phyloP scores from a whole-genome alignment of 257 asterid species.

The Plantago ovata region DNA sequence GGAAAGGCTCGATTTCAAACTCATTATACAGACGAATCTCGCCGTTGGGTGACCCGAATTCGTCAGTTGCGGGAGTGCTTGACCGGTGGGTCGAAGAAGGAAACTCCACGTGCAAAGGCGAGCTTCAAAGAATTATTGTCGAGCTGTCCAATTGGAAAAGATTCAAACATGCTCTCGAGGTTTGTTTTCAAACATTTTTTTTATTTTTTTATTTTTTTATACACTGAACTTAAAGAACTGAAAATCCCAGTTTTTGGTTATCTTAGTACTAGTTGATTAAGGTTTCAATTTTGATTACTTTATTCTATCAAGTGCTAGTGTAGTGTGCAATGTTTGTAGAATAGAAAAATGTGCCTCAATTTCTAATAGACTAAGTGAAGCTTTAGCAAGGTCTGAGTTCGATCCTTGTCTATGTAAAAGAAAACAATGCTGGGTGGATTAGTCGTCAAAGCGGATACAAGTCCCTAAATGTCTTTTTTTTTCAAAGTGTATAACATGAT shows the following conservation, averaged over 20 bases:
- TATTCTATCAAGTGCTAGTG: no score
- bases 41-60: constrained; percentile 50
- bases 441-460: no score
- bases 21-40: constrained; percentile 45
- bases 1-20: constrained; percentile 9
- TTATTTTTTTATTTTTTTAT: not conserved
- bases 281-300: no score
- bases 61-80: constrained; percentile 46
- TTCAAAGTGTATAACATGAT: no score
- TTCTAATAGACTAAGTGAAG: no score
- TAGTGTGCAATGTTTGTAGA: no score
- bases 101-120: constrained; percentile 21
- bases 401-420: no score
- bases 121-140: constrained; percentile 28
- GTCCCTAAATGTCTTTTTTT: no score
- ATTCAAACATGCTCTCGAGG: constrained; percentile 78
- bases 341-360: no score
- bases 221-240: not conserved
- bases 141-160: constrained; percentile 35
- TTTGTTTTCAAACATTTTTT: constrained; percentile 16
- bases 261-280: not conserved
- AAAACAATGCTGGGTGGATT: no score
- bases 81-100: constrained; percentile 60
- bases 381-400: no score
- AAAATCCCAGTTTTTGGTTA: not conserved